Evolutionary conservation across 2,329 filamentous ascomycete species (phyloP).

Genomic region (Seiridium cupressi): DNA sequence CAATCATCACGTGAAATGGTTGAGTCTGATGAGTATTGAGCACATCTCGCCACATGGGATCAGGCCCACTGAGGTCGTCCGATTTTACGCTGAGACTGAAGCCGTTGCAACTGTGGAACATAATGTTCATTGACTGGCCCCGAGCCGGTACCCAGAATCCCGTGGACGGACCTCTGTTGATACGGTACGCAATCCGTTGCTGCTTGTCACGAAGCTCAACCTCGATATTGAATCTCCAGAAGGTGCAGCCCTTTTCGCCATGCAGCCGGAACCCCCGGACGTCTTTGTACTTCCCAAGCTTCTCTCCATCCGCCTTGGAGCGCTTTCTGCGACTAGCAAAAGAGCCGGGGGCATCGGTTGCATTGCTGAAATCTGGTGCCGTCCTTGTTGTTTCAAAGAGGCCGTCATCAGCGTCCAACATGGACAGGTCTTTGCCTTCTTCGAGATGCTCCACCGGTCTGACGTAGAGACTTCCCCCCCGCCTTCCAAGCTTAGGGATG

Average conservation of each 20-base stretch:
- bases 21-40: constrained; percentile 86
- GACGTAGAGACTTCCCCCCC: constrained; percentile 84
- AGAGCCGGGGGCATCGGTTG: constrained; percentile 48
- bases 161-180: constrained; percentile 84
- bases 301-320: constrained; percentile 71
- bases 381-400: constrained; percentile 71
- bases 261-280: constrained; percentile 81
- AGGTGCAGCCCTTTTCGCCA: constrained; percentile 82
- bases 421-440: constrained; percentile 75
- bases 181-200: constrained; percentile 88
- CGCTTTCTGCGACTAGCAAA: constrained; percentile 54
- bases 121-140: constrained; percentile 91
- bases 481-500: constrained; percentile 79
- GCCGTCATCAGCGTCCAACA: constrained; percentile 75
- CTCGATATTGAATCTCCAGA: constrained; percentile 96
- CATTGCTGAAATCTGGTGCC: constrained; percentile 46
- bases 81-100: constrained; percentile 81
- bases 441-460: constrained; percentile 84
- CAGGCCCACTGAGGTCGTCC: constrained; percentile 82
- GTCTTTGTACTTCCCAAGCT: constrained; percentile 76
- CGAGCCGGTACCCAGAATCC: constrained; percentile 92
- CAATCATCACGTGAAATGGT: constrained; percentile 98
- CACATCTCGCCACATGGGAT: constrained; percentile 95
- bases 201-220: constrained; percentile 78
- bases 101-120: constrained; percentile 98